Percentiles rank a stretch among this genome's conserved stretches.
phyloP scores from a whole-genome alignment of 2,329 filamentous ascomycete species.

The Xylariaceae sp. region DNA sequence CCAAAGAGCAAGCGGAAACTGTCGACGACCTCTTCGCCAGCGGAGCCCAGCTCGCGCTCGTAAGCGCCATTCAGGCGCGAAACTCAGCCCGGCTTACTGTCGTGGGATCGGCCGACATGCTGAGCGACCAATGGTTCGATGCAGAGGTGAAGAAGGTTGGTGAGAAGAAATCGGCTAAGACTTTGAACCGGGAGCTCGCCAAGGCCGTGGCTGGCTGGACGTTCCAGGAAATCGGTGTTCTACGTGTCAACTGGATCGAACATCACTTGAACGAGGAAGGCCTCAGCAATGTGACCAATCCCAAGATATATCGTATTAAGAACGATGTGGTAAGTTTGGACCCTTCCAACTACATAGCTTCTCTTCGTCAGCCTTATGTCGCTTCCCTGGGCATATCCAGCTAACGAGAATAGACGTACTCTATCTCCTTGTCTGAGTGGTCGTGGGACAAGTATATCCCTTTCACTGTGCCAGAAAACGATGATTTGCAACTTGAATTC shows the following conservation, averaged over 20 bases:
- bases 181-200: slow-evolving; percentile 79
- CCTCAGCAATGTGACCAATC: slow-evolving; percentile 62
- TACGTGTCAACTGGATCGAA: slow-evolving; percentile 77
- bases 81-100: slow-evolving; percentile 89
- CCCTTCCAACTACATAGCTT: no score
- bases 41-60: slow-evolving; percentile 75
- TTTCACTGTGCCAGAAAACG: slow-evolving; percentile 63
- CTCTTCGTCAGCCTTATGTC: no score
- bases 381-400: neutral
- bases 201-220: slow-evolving; percentile 87
- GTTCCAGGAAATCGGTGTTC: slow-evolving; percentile 87
- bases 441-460: slow-evolving; percentile 66
- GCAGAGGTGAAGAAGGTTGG: slow-evolving; percentile 63
- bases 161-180: slow-evolving; percentile 49
- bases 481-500: slow-evolving; percentile 89
- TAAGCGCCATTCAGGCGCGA: slow-evolving; percentile 83
- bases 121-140: slow-evolving; percentile 85
- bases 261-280: slow-evolving; percentile 62
- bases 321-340: slow-evolving; percentile 77
- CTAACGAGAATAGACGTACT: slow-evolving; percentile 58
- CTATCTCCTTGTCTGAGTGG: slow-evolving; percentile 86
- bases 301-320: slow-evolving; percentile 89
- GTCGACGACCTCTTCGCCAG: slow-evolving; percentile 81
- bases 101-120: slow-evolving; percentile 77
- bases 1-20: slow-evolving; percentile 70